phyloP scores from a whole-genome alignment of 305 asterid genomes.

The Salvia sclarea region DNA sequence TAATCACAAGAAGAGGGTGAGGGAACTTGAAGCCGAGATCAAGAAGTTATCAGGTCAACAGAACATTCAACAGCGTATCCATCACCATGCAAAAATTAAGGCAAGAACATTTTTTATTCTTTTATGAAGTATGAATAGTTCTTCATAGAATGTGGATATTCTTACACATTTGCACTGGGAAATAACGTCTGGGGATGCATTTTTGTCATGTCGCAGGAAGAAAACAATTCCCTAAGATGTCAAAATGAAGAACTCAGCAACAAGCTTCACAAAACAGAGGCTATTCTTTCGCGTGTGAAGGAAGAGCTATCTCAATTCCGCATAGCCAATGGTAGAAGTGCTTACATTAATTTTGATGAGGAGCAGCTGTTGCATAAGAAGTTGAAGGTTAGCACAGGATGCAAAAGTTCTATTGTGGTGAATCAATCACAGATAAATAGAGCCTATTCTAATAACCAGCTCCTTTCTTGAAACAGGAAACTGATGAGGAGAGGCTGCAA shows the following conservation, averaged over 20 bases:
- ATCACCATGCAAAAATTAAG: constrained; percentile 97
- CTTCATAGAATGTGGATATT: neutral
- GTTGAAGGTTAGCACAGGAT: constrained; percentile 61
- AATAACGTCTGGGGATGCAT: constrained; percentile 21
- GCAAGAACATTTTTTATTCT: constrained; percentile 39
- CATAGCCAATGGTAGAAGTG: constrained; percentile 65
- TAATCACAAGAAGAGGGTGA: constrained; percentile 65
- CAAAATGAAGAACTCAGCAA: constrained; percentile 78
- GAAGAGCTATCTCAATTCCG: constrained; percentile 88
- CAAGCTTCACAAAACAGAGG: constrained; percentile 70
- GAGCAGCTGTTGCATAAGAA: constrained; percentile 60
- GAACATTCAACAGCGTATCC: constrained; percentile 95
- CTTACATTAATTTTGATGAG: constrained; percentile 68
- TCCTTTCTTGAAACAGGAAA: constrained; percentile 57
- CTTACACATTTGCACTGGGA: constrained; percentile 9
- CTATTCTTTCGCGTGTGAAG: constrained; percentile 69
- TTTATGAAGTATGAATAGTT: neutral
- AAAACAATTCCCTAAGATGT: constrained; percentile 69
- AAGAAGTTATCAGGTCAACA: constrained; percentile 90
- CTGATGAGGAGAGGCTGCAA: constrained; percentile 84
- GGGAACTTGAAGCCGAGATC: constrained; percentile 78
- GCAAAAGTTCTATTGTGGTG: neutral
- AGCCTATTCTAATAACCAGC: constrained; percentile 10
- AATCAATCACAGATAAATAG: neutral
- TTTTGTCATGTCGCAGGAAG: constrained; percentile 64